phyloP scores from a whole-genome alignment of 1,284 basidiomycete species.

The Tilletiaria anomala region DNA sequence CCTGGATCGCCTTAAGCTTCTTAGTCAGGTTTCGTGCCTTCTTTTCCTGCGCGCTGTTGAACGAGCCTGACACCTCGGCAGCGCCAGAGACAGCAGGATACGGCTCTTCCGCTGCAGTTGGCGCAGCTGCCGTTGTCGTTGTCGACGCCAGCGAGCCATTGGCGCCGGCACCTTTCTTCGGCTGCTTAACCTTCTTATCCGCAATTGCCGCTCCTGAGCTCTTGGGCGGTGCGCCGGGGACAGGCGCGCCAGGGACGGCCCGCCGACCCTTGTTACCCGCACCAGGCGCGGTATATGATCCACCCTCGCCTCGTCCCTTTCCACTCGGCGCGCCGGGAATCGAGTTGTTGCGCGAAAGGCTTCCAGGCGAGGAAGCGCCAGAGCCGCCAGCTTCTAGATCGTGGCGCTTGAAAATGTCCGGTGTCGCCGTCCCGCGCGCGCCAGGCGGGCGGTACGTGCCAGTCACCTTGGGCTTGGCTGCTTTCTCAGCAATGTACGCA shows the following conservation, averaged over 20 bases:
- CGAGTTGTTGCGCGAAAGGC: too few relatives aligned
- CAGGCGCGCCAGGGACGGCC: neutral
- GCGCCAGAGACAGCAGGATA: slow-evolving; percentile 8
- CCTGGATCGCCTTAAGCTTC: slow-evolving; percentile 87
- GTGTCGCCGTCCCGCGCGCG: slow-evolving; percentile 69
- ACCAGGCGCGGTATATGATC: slow-evolving; percentile 12
- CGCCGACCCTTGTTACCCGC: slow-evolving; percentile 10
- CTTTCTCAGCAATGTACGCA: slow-evolving; percentile 30
- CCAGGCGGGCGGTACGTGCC: slow-evolving; percentile 43
- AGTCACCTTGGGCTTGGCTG: slow-evolving; percentile 37
- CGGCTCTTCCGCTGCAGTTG: slow-evolving; percentile 1
- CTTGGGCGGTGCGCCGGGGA: neutral
- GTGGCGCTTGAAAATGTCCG: slow-evolving; percentile 71
- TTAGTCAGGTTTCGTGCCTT: slow-evolving; percentile 67
- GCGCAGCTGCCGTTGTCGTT: slow-evolving; percentile 2
- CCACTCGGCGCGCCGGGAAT: too few relatives aligned
- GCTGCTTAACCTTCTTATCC: too few relatives aligned
- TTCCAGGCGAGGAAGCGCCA: slow-evolving; percentile 12
- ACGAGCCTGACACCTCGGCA: slow-evolving; percentile 20
- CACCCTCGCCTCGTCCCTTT: too few relatives aligned
- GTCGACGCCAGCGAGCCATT: neutral
- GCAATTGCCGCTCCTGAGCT: neutral
- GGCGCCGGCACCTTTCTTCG: slow-evolving; percentile 1
- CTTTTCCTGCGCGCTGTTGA: slow-evolving; percentile 36
- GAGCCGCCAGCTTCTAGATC: slow-evolving; percentile 60